phyloP scores from a whole-genome alignment of 1,284 basidiomycete genomes.

The Papiliotrema flavescens region DNA sequence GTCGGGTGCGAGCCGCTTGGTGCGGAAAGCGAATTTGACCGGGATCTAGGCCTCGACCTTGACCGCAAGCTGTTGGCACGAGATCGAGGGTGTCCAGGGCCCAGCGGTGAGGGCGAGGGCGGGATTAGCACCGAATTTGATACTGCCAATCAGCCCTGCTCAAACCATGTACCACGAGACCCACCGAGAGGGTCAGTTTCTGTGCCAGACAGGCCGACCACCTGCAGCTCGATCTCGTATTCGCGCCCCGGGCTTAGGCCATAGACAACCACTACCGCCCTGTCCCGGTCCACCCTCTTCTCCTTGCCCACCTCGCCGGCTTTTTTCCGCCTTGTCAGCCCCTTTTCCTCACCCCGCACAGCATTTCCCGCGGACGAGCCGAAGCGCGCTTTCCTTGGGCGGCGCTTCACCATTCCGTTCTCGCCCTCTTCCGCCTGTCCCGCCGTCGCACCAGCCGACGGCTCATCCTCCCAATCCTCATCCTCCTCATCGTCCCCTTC shows the following conservation, averaged over 20 bases:
- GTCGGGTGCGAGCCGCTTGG: constrained; percentile 16
- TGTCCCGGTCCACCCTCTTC: constrained; percentile 33
- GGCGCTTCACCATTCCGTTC: constrained; percentile 18
- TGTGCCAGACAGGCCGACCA: constrained; percentile 37
- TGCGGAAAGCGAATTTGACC: constrained; percentile 43
- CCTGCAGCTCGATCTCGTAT: constrained; percentile 48
- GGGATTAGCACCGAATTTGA: constrained; percentile 41
- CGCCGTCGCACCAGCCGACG: neutral
- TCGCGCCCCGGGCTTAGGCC: constrained; percentile 46
- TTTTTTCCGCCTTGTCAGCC: constrained; percentile 7
- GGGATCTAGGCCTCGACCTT: constrained; percentile 40
- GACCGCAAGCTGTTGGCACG: constrained; percentile 46
- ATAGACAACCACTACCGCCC: constrained; percentile 47
- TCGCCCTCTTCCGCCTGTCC: constrained; percentile 12
- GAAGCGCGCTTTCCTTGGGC: constrained; percentile 29
- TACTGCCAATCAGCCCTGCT: constrained; percentile 11
- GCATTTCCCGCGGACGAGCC: constrained; percentile 18
- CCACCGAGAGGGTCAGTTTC: constrained; percentile 28
- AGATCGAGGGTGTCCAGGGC: constrained; percentile 35
- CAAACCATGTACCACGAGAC: neutral
- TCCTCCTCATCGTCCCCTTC: constrained; percentile 15
- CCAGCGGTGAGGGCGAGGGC: constrained; percentile 24
- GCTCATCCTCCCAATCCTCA: constrained; percentile 28
- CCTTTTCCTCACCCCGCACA: constrained; percentile 12
- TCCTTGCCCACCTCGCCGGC: constrained; percentile 6